Percentiles rank a stretch among this genome's conserved stretches.
These are phyloP conservation scores for Physcomitrium patens DNA, from an alignment of 225 moss, liverwort and hornwort genomes.

Conservation along the genomic window DNA sequence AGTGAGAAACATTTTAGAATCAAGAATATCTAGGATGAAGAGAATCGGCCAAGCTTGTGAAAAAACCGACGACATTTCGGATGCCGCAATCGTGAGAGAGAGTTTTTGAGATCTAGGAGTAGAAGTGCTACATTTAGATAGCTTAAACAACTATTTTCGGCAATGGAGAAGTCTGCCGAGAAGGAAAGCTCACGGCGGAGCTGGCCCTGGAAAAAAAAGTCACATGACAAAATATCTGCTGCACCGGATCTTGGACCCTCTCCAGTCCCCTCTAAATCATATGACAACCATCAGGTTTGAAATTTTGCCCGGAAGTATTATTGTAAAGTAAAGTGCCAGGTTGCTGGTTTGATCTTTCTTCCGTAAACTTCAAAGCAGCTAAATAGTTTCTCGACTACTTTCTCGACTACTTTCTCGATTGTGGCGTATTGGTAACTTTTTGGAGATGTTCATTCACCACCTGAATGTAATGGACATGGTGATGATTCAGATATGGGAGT, in stretches of 20 bases:
- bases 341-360: not conserved
- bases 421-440: not conserved
- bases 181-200: constrained; percentile 60
- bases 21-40: too few relatives aligned
- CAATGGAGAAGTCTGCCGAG: constrained; percentile 55
- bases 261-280: constrained; percentile 49
- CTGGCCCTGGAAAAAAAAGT: constrained; percentile 67
- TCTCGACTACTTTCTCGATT: not conserved
- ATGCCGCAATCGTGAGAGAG: too few relatives aligned
- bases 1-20: too few relatives aligned
- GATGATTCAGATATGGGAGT: constrained; percentile 56
- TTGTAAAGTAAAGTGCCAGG: too few relatives aligned
- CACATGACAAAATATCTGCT: constrained; percentile 59
- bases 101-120: constrained; percentile 28
- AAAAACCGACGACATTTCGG: too few relatives aligned
- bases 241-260: constrained; percentile 53
- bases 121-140: not conserved
- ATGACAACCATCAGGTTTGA: constrained; percentile 61
- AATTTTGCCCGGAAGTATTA: not conserved
- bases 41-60: too few relatives aligned
- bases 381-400: not conserved
- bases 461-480: not conserved
- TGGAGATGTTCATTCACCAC: not conserved
- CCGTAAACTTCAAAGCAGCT: not conserved
- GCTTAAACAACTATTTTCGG: constrained; percentile 8